A percentile compares a stretch with the other conserved stretches of the same genome.
phyloP scores from a whole-genome alignment of 805 yeast genomes.

The Yamadazyma phyllophila region DNA sequence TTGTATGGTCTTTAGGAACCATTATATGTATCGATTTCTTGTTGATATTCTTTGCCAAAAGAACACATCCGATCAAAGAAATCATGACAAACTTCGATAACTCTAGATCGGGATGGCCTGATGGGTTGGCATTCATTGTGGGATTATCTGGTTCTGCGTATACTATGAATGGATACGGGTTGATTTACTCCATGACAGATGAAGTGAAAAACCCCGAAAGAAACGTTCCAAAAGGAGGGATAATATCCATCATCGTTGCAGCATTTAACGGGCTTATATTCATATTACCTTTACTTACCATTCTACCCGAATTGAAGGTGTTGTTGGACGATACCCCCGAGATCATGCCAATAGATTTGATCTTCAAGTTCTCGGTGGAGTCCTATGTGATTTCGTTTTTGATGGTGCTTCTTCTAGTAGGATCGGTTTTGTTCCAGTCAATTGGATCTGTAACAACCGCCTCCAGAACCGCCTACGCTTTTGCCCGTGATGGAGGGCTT shows the following conservation, averaged over 20 bases:
- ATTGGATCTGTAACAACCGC: slow-evolving; percentile 80
- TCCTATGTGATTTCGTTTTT: slow-evolving; percentile 68
- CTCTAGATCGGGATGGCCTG: slow-evolving; percentile 74
- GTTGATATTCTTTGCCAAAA: slow-evolving; percentile 54
- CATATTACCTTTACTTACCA: slow-evolving; percentile 67
- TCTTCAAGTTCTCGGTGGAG: slow-evolving; percentile 67
- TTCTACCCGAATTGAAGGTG: slow-evolving; percentile 61
- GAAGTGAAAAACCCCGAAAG: slow-evolving; percentile 76
- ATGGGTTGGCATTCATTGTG: slow-evolving; percentile 65
- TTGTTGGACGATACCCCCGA: slow-evolving; percentile 59
- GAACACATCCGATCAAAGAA: slow-evolving; percentile 56
- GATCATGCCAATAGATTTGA: slow-evolving; percentile 75
- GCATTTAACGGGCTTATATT: slow-evolving; percentile 69
- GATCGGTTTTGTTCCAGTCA: slow-evolving; percentile 71
- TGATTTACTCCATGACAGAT: slow-evolving; percentile 77
- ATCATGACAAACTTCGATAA: slow-evolving; percentile 70
- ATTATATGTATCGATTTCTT: slow-evolving; percentile 65
- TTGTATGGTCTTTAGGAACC: slow-evolving; percentile 74
- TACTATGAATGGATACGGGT: slow-evolving; percentile 80
- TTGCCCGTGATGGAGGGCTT: slow-evolving; percentile 80
- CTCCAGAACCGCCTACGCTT: slow-evolving; percentile 76
- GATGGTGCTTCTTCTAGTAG: slow-evolving; percentile 62
- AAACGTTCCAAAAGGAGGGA: slow-evolving; percentile 71
- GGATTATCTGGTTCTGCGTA: slow-evolving; percentile 79
- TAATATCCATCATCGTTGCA: slow-evolving; percentile 62